phyloP scores from a whole-genome alignment of 495 filamentous ascomycete species.

The Pseudevernia furfuracea region DNA sequence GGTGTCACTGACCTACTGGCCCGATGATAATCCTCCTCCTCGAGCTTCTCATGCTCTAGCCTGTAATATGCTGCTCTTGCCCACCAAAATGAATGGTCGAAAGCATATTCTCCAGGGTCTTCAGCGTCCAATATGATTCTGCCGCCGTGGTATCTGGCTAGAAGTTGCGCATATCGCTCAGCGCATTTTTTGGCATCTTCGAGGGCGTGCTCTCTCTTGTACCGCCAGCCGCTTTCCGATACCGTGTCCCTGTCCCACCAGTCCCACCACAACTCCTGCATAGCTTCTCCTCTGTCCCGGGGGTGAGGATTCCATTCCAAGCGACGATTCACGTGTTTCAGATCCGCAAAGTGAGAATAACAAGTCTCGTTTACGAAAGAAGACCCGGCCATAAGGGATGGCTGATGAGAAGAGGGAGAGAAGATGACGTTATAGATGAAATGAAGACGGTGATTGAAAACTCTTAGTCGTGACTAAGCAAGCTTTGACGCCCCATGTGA shows the following conservation, averaged over 20 bases:
- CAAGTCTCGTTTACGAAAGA: background rate
- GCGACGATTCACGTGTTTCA: background rate
- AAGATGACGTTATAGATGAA: background rate
- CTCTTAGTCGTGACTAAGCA: background rate
- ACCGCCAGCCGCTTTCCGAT: background rate
- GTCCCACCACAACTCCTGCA: background rate
- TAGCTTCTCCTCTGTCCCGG: background rate
- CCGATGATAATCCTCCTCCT: conserved; percentile 4
- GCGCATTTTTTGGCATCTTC: background rate
- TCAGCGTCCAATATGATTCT: conserved; percentile 1
- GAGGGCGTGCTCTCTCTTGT: background rate
- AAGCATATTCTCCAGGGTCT: background rate
- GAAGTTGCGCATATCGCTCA: background rate
- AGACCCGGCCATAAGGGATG: background rate
- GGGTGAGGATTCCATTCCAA: background rate
- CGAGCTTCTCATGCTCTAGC: background rate
- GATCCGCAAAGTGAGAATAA: background rate
- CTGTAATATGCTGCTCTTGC: background rate
- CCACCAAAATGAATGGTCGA: background rate
- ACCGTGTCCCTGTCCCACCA: background rate
- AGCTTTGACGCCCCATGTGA: background rate
- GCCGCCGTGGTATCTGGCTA: background rate
- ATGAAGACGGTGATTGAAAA: background rate
- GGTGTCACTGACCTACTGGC: conserved; percentile 2
- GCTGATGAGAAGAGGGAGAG: background rate